These are phyloP conservation scores for Rubia yunnanensis DNA, from an alignment of 257 asterid genomes.

Conservation along the genomic window DNA sequence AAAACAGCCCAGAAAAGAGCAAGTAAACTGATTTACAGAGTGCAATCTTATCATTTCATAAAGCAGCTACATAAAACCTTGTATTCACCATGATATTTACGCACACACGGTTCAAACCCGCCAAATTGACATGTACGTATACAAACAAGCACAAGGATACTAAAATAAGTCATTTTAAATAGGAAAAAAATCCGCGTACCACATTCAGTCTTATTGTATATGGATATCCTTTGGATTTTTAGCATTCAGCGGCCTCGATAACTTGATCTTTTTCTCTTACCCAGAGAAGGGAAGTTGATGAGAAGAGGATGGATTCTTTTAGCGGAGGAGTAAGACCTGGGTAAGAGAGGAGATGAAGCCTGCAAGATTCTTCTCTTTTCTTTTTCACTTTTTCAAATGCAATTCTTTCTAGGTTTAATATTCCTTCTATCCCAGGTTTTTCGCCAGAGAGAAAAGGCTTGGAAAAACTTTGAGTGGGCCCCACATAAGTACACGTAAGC, in stretches of 20 bases:
- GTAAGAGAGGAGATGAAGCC: background rate
- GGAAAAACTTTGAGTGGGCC: too few relatives aligned
- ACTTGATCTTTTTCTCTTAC: constrained; percentile 7
- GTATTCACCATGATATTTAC: constrained; percentile 12
- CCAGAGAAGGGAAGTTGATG: background rate
- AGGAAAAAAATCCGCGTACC: constrained; percentile 32
- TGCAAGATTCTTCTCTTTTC: background rate
- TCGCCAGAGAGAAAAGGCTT: too few relatives aligned
- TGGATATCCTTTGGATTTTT: constrained; percentile 2
- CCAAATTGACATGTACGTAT: background rate
- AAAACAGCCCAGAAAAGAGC: constrained; percentile 11
- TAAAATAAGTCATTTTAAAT: background rate
- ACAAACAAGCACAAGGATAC: background rate
- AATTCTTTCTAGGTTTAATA: background rate
- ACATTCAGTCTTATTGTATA: constrained; percentile 41
- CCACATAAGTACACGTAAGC: too few relatives aligned
- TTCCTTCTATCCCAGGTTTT: too few relatives aligned
- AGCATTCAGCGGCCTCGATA: constrained; percentile 22
- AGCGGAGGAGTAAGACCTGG: background rate
- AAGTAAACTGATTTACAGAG: constrained; percentile 2
- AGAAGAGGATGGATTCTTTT: background rate
- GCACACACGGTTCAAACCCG: background rate
- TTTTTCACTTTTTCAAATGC: background rate
- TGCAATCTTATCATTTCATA: constrained; percentile 8
- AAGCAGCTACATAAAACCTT: background rate